A percentile compares a stretch with the other conserved stretches of the same genome.
These are phyloP conservation scores for Silene noctiflora DNA, from an alignment of 179 eudicot genomes.

Conservation along the genomic window DNA sequence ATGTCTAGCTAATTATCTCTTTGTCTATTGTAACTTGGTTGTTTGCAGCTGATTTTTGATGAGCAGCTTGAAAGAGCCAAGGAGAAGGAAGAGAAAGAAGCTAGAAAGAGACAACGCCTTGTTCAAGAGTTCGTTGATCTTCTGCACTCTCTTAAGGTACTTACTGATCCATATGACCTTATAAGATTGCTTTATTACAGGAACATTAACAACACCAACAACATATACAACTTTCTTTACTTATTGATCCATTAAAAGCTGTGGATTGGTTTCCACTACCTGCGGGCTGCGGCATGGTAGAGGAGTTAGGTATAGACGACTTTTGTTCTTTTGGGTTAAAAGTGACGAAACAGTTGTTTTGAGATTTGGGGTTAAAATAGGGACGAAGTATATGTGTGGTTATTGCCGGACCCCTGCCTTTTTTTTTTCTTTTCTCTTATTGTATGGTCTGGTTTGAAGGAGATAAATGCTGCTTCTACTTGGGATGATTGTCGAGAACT, in stretches of 20 bases:
- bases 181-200: constrained; percentile 1
- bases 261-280: background rate
- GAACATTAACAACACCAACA: background rate
- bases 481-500: constrained; percentile 84
- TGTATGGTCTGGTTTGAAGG: constrained; percentile 34
- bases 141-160: constrained; percentile 68
- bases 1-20: background rate
- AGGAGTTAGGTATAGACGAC: background rate
- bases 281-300: background rate
- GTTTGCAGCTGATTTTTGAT: constrained; percentile 77
- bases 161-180: background rate
- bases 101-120: constrained; percentile 83
- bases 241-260: background rate
- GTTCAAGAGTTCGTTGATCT: constrained; percentile 74
- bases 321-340: background rate
- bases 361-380: background rate
- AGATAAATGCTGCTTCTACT: constrained; percentile 60
- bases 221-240: background rate
- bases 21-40: background rate
- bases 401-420: background rate
- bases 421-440: background rate
- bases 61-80: constrained; percentile 85
- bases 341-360: background rate
- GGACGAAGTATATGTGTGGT: background rate
- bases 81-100: constrained; percentile 98